These are phyloP conservation scores for Ophiostoma piceae DNA, from an alignment of 2,329 filamentous ascomycete species.

Conservation along the genomic window DNA sequence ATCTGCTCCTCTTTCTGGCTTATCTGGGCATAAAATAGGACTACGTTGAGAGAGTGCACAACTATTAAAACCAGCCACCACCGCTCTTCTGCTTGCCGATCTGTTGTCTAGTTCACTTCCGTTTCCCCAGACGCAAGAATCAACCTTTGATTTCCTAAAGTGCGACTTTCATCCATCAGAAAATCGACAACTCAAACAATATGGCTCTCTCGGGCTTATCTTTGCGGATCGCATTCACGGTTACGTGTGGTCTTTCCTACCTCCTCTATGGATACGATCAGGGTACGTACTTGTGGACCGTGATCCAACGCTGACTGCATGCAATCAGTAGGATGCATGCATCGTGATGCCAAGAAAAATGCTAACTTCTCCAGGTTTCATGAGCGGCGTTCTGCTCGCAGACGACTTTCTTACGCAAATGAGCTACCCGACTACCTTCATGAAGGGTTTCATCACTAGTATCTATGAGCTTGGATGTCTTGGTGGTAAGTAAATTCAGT, in stretches of 20 bases:
- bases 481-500: slow-evolving; percentile 20
- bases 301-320: not conserved
- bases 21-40: not conserved
- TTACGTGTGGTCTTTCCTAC: slow-evolving; percentile 16
- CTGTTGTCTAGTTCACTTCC: not conserved
- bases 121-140: not conserved
- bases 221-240: slow-evolving; percentile 17
- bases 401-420: slow-evolving; percentile 30
- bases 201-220: slow-evolving; percentile 3
- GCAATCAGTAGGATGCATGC: not conserved
- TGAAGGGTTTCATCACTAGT: slow-evolving; percentile 27
- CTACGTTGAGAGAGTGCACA: not conserved
- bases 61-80: slow-evolving; percentile 4
- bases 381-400: slow-evolving; percentile 32
- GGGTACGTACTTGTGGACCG: slow-evolving; percentile 27
- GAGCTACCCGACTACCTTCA: slow-evolving; percentile 20
- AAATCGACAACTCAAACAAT: not conserved
- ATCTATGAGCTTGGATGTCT: slow-evolving; percentile 30
- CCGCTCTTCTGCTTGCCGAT: not conserved
- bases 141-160: not conserved
- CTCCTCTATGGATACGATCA: slow-evolving; percentile 46
- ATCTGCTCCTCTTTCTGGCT: not conserved
- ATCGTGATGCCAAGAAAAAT: not conserved
- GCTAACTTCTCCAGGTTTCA: slow-evolving; percentile 28
- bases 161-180: not conserved